A percentile compares a stretch with the other conserved stretches of the same genome.
phyloP scores from a whole-genome alignment of 1,139 yeast species.

The Meyerozyma sp. region DNA sequence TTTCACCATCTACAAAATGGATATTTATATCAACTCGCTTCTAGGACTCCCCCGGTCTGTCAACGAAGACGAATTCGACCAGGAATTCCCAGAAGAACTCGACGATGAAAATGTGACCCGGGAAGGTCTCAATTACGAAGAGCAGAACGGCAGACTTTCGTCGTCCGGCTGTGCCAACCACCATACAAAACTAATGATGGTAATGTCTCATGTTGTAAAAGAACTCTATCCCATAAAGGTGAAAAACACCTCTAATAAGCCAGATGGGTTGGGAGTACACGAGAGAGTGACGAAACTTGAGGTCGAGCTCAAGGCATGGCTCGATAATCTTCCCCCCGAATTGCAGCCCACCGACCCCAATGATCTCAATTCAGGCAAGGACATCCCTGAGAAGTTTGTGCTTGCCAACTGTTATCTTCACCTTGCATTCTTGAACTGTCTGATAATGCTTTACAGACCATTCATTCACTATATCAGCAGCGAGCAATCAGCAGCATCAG shows the following conservation, averaged over 20 bases:
- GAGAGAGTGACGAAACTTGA: slow-evolving; percentile 71
- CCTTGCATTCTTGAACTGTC: slow-evolving; percentile 76
- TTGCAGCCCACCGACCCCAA: slow-evolving; percentile 67
- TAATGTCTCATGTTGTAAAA: slow-evolving; percentile 38
- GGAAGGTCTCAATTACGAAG: slow-evolving; percentile 37
- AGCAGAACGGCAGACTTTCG: slow-evolving; percentile 47
- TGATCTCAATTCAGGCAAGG: slow-evolving; percentile 14
- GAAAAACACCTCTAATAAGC: slow-evolving; percentile 8
- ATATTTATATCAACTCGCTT: slow-evolving; percentile 83
- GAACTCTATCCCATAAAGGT: slow-evolving; percentile 41
- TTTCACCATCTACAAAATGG: slow-evolving; percentile 89
- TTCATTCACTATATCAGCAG: slow-evolving; percentile 75
- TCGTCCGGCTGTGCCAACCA: slow-evolving; percentile 82
- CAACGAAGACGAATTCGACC: slow-evolving; percentile 81
- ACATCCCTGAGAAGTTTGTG: slow-evolving; percentile 58
- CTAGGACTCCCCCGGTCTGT: slow-evolving; percentile 79
- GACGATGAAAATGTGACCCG: slow-evolving; percentile 87
- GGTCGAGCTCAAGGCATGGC: slow-evolving; percentile 68
- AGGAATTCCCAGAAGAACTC: slow-evolving; percentile 75
- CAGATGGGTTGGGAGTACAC: slow-evolving; percentile 26
- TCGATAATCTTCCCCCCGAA: slow-evolving; percentile 65
- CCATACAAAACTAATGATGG: slow-evolving; percentile 65
- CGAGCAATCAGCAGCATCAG: slow-evolving; percentile 40
- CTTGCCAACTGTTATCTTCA: slow-evolving; percentile 77
- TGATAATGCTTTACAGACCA: slow-evolving; percentile 82